phyloP scores from a whole-genome alignment of 2,329 filamentous ascomycete genomes.

The Paecilomyces fulvus region DNA sequence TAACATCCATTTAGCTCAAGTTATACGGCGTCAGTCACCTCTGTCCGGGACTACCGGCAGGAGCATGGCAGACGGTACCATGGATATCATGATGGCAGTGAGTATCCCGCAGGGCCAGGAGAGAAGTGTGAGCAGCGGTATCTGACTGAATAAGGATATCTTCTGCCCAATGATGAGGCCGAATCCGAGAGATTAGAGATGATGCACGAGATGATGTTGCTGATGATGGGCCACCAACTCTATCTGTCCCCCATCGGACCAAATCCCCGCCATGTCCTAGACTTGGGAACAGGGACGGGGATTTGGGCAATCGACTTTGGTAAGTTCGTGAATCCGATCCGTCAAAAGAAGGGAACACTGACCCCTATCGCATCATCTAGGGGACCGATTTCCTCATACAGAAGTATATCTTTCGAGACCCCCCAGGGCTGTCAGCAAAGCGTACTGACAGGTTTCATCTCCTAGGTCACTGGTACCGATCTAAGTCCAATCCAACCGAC shows the following conservation, averaged over 20 bases:
- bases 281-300: background rate
- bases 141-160: slow-evolving; percentile 6
- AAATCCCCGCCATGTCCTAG: background rate
- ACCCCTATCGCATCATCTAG: background rate
- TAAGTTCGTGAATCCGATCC: background rate
- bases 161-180: slow-evolving; percentile 7
- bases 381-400: background rate
- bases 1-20: background rate
- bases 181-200: slow-evolving; percentile 10
- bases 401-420: background rate
- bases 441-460: background rate
- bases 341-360: background rate
- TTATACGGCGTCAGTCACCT: background rate
- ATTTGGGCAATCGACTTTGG: background rate
- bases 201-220: slow-evolving; percentile 2
- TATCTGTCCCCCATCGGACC: background rate
- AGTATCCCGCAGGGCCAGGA: background rate
- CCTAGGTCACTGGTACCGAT: slow-evolving; percentile 1
- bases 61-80: slow-evolving; percentile 15
- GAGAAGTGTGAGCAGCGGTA: background rate
- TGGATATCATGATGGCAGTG: background rate
- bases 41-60: slow-evolving; percentile 4
- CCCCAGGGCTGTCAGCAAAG: background rate
- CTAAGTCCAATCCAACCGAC: slow-evolving; percentile 2
- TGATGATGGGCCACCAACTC: background rate